Conservation (phyloP, 805 yeast genomes). For the Ogataea pini region DNA sequence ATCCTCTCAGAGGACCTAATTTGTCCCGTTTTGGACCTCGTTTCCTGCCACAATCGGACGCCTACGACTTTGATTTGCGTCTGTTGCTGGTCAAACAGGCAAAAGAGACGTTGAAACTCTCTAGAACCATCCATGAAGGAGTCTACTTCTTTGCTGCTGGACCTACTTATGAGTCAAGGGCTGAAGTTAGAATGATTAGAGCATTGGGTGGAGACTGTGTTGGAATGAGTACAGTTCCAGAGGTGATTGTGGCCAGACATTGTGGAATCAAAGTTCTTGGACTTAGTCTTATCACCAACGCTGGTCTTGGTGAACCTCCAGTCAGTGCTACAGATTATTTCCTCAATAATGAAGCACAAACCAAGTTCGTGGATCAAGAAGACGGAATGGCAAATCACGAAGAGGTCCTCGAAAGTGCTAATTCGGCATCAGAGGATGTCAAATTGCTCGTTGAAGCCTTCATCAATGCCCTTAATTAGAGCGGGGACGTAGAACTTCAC, state of each 20-base stretch:
- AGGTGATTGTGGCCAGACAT: slow-evolving; percentile 90
- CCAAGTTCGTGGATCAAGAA: slow-evolving; percentile 44
- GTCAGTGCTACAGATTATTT: slow-evolving; percentile 59
- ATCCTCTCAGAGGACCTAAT: slow-evolving; percentile 88
- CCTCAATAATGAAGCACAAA: slow-evolving; percentile 11
- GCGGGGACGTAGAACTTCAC: too few relatives aligned
- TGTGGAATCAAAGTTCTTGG: slow-evolving; percentile 82
- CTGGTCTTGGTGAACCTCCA: slow-evolving; percentile 69
- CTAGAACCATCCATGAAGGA: slow-evolving; percentile 80
- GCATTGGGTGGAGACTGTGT: slow-evolving; percentile 87
- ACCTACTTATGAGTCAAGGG: slow-evolving; percentile 91
- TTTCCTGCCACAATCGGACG: slow-evolving; percentile 85
- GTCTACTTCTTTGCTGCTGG: slow-evolving; percentile 84
- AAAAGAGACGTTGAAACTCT: slow-evolving; percentile 40
- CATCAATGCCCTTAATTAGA: slow-evolving; percentile 32
- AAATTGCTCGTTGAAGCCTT: slow-evolving; percentile 66
- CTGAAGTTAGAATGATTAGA: slow-evolving; percentile 79
- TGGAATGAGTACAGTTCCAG: slow-evolving; percentile 98
- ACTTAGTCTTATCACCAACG: slow-evolving; percentile 81
- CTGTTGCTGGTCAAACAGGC: slow-evolving; percentile 58
- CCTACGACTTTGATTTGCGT: slow-evolving; percentile 77
- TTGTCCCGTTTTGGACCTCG: slow-evolving; percentile 80
- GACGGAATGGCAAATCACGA: slow-evolving; percentile 85
- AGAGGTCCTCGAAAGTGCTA: slow-evolving; percentile 87
- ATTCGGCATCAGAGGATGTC: slow-evolving; percentile 79